These are phyloP conservation scores for Ormosia semicastrata DNA, from an alignment of 306 rosid genomes.

Conservation along the genomic window DNA sequence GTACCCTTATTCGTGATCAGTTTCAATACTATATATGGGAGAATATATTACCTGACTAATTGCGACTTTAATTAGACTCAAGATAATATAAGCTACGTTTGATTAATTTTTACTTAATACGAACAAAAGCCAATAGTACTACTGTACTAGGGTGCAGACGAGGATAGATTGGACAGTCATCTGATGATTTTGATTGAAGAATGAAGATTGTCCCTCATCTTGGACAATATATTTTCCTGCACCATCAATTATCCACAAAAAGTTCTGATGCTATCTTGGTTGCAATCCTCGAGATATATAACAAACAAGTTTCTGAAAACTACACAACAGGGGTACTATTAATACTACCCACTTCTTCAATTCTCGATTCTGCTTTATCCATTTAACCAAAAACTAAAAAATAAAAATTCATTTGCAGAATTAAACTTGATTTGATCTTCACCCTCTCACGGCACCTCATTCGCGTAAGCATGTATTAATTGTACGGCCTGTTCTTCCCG, in stretches of 20 bases:
- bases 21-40: neutral
- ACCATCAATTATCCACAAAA: neutral
- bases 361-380: neutral
- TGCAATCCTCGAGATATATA: slow-evolving; percentile 16
- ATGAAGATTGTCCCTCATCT: neutral
- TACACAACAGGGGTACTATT: neutral
- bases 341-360: neutral
- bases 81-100: neutral
- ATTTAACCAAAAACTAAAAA: neutral
- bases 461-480: neutral
- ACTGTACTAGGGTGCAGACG: neutral
- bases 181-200: neutral
- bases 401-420: neutral
- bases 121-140: neutral
- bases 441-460: neutral
- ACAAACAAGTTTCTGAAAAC: neutral
- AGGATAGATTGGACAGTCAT: neutral
- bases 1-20: slow-evolving; percentile 18
- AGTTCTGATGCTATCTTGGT: neutral
- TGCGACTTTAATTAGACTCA: neutral
- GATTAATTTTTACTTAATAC: neutral
- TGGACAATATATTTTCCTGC: neutral
- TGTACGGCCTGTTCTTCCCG: neutral
- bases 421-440: neutral
- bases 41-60: neutral